phyloP scores from a whole-genome alignment of 108 stramenopile genomes.

The Pseudonitzschia multistriata region DNA sequence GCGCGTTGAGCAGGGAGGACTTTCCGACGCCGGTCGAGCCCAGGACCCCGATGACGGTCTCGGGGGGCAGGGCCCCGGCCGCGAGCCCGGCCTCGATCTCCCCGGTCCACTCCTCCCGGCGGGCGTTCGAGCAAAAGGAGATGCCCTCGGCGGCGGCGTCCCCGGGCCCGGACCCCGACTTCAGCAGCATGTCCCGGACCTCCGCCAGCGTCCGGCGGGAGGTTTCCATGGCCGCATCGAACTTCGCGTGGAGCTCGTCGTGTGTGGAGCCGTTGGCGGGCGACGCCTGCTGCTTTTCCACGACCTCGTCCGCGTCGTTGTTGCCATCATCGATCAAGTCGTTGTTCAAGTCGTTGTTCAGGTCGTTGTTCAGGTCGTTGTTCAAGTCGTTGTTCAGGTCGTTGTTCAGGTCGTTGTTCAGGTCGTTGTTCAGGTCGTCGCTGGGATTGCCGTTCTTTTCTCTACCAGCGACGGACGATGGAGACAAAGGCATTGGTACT shows the following conservation, averaged over 20 bases:
- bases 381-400: no score
- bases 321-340: background rate
- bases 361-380: no score
- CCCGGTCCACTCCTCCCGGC: background rate
- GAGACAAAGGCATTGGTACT: background rate
- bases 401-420: no score
- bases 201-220: background rate
- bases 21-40: constrained; percentile 19
- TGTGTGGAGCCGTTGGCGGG: background rate
- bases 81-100: background rate
- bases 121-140: background rate
- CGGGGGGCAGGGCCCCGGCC: background rate
- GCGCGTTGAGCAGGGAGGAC: constrained; percentile 36
- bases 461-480: background rate
- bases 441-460: background rate
- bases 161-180: background rate
- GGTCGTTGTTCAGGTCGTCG: no score
- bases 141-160: no score
- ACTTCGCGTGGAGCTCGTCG: background rate
- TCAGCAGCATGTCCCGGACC: background rate
- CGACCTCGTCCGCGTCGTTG: background rate
- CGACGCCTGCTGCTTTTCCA: background rate
- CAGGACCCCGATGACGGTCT: background rate
- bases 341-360: no score
- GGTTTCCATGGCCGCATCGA: background rate